Evolutionary conservation across 176 grass and related monocot species (phyloP), one percentile per base, ranked within the genome.

Genomic region (Ampelocalamus luodianensis): DNA sequence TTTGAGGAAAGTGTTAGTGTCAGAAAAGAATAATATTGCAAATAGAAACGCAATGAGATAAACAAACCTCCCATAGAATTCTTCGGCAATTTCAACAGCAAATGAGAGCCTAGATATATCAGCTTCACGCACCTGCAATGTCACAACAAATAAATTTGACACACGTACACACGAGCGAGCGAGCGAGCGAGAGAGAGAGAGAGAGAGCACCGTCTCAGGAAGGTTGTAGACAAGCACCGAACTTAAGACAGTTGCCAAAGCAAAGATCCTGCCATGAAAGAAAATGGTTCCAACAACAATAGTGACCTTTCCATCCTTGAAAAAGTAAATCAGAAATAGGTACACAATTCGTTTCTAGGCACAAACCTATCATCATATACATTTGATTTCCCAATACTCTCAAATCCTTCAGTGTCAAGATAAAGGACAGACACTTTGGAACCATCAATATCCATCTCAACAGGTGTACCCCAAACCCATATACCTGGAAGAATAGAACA

Each of bases 211-310:
- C 86, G 96, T 99, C 83, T 99, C 96, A 72, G 93, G 91, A 79
- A 99, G 93, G 86, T 99, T 99, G 87, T 99, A 99, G 71, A 99
- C 94, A 74, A 99, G 96, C 49, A 99, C 96, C n/a, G 96, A 99
- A 56, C 96, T 99, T 84, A 99, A 89, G 29, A 99, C 88, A 82
- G 96, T 99, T 22, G 96, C 96, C 66, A 99, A 85, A 77, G 96
- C 96, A 99, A 99, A 99, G 72, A 99, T 99, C 81, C 96, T 99
- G 72, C 23, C 32, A 82, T 23, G 24, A 61, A 87, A 44, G 42
- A 9, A 83, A 81, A 76, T 39, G 8, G 11, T 23, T 68, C 7
- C 5, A 68, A 70, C 29, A 40, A 17, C 24, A 74, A 8, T 69
- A 37, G n/a, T 63, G 51, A 80, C 39, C 11, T 75, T 18, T 55